A percentile compares a stretch with the other conserved stretches of the same genome.
phyloP scores from a whole-genome alignment of 352 stramenopile genomes.

The Detonula confervacea region DNA sequence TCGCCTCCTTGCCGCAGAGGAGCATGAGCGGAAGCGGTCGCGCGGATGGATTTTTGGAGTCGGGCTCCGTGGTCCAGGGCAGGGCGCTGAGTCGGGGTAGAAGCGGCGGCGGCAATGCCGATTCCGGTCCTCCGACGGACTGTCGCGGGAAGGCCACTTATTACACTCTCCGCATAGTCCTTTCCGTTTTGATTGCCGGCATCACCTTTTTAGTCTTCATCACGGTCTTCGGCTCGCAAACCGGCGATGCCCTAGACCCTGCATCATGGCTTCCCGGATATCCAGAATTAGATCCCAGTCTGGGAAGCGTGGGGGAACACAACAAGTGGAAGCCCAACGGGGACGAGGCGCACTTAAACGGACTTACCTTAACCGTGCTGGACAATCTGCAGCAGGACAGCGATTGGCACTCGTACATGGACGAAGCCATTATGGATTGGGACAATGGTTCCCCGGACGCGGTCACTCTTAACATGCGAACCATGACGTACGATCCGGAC shows the following conservation, averaged over 20 bases:
- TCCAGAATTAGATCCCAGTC: conserved; percentile 34
- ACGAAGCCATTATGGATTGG: conserved; percentile 69
- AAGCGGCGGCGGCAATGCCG: too few relatives aligned
- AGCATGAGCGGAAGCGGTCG: too few relatives aligned
- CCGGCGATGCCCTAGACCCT: conserved; percentile 35
- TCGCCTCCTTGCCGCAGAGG: not conserved
- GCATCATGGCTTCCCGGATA: conserved; percentile 45
- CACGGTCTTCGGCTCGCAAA: conserved; percentile 23
- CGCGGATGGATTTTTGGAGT: not conserved
- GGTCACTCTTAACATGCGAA: conserved; percentile 56
- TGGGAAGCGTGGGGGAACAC: conserved; percentile 41
- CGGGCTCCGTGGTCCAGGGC: too few relatives aligned
- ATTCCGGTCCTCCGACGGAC: not conserved
- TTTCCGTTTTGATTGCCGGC: conserved; percentile 4
- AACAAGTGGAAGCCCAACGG: conserved; percentile 38
- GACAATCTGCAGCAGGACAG: conserved; percentile 63
- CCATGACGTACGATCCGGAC: conserved; percentile 45
- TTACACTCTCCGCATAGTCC: conserved; percentile 7
- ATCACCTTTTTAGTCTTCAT: conserved; percentile 32
- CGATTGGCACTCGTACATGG: conserved; percentile 65
- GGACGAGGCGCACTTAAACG: conserved; percentile 36
- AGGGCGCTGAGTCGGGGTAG: too few relatives aligned
- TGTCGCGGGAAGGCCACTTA: conserved; percentile 25
- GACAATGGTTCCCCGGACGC: conserved; percentile 74
- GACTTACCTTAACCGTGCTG: conserved; percentile 65